A percentile compares a stretch with the other conserved stretches of the same genome.
Conservation (phyloP, 2,329 filamentous ascomycete genomes). For the Huntiella abstrusa region DNA sequence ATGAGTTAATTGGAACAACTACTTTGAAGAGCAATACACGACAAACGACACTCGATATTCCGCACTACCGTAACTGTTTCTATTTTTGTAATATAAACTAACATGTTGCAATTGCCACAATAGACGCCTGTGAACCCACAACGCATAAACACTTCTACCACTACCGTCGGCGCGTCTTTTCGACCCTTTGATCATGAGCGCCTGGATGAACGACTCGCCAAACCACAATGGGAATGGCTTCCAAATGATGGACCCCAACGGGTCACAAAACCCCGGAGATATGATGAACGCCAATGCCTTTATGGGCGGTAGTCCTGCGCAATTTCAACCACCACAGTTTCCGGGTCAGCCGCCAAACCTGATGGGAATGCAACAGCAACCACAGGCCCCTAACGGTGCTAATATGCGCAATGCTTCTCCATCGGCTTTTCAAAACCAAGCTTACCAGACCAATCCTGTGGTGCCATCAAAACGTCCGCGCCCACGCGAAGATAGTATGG, state of each 20-base stretch:
- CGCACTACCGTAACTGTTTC: no score
- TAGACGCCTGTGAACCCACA: no score
- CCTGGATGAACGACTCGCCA: slow-evolving; percentile 54
- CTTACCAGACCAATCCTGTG: slow-evolving; percentile 69
- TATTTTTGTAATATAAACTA: no score
- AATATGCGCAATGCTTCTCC: slow-evolving; percentile 71
- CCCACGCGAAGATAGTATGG: slow-evolving; percentile 65
- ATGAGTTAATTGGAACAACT: no score
- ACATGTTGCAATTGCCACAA: no score
- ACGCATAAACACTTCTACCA: no score
- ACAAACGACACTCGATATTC: no score
- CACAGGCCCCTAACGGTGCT: slow-evolving; percentile 13
- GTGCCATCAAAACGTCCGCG: slow-evolving; percentile 79
- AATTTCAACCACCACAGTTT: slow-evolving; percentile 39
- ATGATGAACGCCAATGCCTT: slow-evolving; percentile 48
- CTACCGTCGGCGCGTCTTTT: background rate
- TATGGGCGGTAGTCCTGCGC: slow-evolving; percentile 35
- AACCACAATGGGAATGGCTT: slow-evolving; percentile 55
- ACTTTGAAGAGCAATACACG: no score
- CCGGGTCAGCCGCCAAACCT: slow-evolving; percentile 26
- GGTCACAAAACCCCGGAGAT: slow-evolving; percentile 22
- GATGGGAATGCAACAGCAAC: slow-evolving; percentile 12
- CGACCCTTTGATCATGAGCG: slow-evolving; percentile 32
- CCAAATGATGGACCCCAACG: slow-evolving; percentile 42
- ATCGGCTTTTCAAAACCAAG: slow-evolving; percentile 49